A percentile compares a stretch with the other conserved stretches of the same genome.
Conservation (phyloP, 169 alveolate genomes). For the Plasmodium knowlesi region DNA sequence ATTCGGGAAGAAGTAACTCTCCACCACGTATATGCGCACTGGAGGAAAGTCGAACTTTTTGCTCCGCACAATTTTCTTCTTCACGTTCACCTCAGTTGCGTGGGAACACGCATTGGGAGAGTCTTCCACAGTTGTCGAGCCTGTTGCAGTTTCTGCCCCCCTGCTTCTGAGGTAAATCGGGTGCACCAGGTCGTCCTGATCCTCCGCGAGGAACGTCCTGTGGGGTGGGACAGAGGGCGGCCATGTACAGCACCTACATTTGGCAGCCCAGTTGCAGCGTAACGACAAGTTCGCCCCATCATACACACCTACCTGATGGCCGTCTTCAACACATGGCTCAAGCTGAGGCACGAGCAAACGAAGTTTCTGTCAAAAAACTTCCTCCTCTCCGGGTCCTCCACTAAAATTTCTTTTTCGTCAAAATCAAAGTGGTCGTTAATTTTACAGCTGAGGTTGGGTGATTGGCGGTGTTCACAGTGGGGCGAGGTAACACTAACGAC, state of each 20-base stretch:
- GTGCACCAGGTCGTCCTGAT: conserved; percentile 35
- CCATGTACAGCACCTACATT: neutral
- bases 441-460: conserved; percentile 24
- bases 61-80: conserved; percentile 51
- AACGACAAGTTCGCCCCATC: neutral
- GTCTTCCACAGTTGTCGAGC: neutral
- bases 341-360: conserved; percentile 48
- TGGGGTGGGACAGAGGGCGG: neutral
- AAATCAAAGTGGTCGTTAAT: conserved; percentile 38
- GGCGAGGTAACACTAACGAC: neutral
- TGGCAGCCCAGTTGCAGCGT: neutral
- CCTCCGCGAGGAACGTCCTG: conserved; percentile 33
- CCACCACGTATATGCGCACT: conserved; percentile 47
- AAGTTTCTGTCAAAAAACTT: conserved; percentile 65
- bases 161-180: conserved; percentile 41
- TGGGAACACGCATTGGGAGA: neutral
- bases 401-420: conserved; percentile 30
- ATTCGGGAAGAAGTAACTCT: conserved; percentile 52
- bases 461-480: neutral
- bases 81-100: conserved; percentile 17
- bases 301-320: conserved; percentile 21
- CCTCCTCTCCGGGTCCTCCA: conserved; percentile 39
- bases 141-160: neutral
- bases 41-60: conserved; percentile 29
- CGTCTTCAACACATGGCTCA: conserved; percentile 67